A percentile compares a stretch with the other conserved stretches of the same genome.
phyloP scores from a whole-genome alignment of 768 basidiomycete genomes.

The Lyophyllum shimeji region DNA sequence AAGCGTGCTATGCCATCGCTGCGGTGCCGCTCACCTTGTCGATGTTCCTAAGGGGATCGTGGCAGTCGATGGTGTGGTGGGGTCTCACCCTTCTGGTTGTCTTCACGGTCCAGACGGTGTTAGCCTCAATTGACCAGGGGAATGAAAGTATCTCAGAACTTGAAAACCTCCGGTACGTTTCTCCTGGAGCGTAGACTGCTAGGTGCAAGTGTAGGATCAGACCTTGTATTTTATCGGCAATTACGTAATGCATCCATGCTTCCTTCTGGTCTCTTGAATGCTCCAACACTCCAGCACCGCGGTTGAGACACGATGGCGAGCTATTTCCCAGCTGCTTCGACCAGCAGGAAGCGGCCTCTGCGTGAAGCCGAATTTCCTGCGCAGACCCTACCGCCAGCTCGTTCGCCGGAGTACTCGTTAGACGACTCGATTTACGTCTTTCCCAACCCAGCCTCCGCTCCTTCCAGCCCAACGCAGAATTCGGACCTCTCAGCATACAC shows the following conservation, averaged over 20 bases:
- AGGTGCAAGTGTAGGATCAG: too few species aligned
- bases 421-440: slow-evolving; percentile 18
- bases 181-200: slow-evolving; percentile 43
- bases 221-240: background rate
- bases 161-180: slow-evolving; percentile 52
- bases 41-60: slow-evolving; percentile 44
- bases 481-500: slow-evolving; percentile 13
- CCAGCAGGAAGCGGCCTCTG: slow-evolving; percentile 61
- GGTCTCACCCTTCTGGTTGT: slow-evolving; percentile 41
- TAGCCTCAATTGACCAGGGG: slow-evolving; percentile 42
- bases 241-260: background rate
- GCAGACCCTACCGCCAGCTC: slow-evolving; percentile 45
- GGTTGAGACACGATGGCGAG: background rate
- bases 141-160: slow-evolving; percentile 48
- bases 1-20: slow-evolving; percentile 34
- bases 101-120: slow-evolving; percentile 43
- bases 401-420: background rate
- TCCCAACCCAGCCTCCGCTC: slow-evolving; percentile 20
- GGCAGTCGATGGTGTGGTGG: slow-evolving; percentile 60
- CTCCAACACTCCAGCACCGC: too few species aligned
- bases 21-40: slow-evolving; percentile 50
- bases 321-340: background rate
- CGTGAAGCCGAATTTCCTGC: slow-evolving; percentile 58
- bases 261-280: background rate
- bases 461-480: slow-evolving; percentile 16